phyloP scores from a whole-genome alignment of 352 stramenopile genomes.

The Thalassiosira delicatula region DNA sequence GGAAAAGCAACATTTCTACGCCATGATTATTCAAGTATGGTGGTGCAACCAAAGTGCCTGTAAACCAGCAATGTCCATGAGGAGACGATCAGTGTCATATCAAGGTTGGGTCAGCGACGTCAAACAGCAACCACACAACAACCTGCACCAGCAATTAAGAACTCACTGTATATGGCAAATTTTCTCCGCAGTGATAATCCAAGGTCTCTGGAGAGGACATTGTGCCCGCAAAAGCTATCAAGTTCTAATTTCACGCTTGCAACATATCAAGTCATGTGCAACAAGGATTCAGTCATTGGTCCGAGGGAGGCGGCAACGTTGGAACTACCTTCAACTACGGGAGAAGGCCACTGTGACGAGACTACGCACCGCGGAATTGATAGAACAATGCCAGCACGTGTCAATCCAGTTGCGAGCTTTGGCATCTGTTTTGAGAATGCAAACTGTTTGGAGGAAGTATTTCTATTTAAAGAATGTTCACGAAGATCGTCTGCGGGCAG shows the following conservation, averaged over 20 bases:
- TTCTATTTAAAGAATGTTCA: conserved; percentile 1
- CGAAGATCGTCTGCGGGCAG: conserved; percentile 2
- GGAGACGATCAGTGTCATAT: neutral
- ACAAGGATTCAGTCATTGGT: conserved; percentile 24
- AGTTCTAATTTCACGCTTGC: neutral
- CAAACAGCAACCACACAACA: conserved; percentile 4
- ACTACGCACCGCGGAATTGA: no score
- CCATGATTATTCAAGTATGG: conserved; percentile 23
- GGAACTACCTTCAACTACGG: neutral
- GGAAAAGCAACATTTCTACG: conserved; percentile 15
- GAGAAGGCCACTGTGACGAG: conserved; percentile 23
- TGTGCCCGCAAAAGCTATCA: neutral
- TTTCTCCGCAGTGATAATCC: conserved; percentile 29
- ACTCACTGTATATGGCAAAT: no score
- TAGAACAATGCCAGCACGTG: no score
- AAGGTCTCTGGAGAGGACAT: conserved; percentile 30
- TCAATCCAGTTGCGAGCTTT: no score
- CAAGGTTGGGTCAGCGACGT: neutral
- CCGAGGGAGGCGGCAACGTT: neutral
- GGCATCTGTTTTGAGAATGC: no score
- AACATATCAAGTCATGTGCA: neutral
- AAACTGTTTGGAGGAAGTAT: no score
- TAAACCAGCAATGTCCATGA: conserved; percentile 6
- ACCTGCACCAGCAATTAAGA: neutral
- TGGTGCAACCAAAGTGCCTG: conserved; percentile 12